Conservation (phyloP, 331 rosid genomes). For the Telfairia occidentalis region DNA sequence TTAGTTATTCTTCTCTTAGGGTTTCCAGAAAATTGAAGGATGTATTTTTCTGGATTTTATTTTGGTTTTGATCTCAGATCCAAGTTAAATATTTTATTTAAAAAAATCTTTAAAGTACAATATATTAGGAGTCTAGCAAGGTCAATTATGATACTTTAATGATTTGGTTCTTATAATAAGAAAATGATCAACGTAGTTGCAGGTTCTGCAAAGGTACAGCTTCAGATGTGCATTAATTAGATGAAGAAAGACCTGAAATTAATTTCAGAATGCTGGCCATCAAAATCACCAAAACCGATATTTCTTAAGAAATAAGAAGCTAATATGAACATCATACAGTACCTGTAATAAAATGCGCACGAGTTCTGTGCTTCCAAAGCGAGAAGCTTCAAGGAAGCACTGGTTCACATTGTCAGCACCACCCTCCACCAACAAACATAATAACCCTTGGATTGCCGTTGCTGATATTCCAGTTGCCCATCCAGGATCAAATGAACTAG, state of each 20-base stretch:
- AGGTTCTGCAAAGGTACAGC: neutral
- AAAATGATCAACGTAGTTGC: neutral
- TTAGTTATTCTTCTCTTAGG: too few species aligned
- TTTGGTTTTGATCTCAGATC: neutral
- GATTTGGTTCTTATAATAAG: neutral
- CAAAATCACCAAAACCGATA: neutral
- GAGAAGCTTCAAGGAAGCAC: slow-evolving; percentile 87
- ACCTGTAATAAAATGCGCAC: slow-evolving; percentile 84
- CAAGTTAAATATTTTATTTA: neutral
- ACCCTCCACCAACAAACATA: slow-evolving; percentile 72
- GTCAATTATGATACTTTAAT: neutral
- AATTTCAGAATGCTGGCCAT: neutral
- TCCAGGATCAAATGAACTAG: slow-evolving; percentile 70
- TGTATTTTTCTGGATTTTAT: neutral
- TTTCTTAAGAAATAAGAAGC: neutral
- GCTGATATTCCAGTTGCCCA: slow-evolving; percentile 78
- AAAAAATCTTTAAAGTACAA: neutral
- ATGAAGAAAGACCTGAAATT: neutral
- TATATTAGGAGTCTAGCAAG: neutral
- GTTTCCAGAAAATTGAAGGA: neutral
- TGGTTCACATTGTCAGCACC: slow-evolving; percentile 94
- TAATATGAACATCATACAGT: neutral
- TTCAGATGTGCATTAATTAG: neutral
- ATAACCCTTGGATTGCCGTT: slow-evolving; percentile 66
- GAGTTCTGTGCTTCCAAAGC: slow-evolving; percentile 83